Percentiles rank a stretch among this genome's conserved stretches.
Evolutionary conservation across 345 rosid species (phyloP).

Genomic region (Jatropha curcas): DNA sequence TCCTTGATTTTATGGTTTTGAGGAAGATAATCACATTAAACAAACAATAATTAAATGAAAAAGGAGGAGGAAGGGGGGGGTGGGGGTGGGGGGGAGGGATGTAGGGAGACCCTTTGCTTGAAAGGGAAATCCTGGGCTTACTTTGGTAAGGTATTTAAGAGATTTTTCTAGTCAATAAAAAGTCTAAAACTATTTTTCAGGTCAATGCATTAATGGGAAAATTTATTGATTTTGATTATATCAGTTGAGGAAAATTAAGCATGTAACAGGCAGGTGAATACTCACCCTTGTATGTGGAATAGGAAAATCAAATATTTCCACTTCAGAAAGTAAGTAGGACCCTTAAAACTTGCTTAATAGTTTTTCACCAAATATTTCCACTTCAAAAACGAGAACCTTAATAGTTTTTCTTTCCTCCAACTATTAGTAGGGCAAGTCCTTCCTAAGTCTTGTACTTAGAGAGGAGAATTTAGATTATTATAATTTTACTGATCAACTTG

Average conservation of each 20-base stretch:
- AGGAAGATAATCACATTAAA: not conserved
- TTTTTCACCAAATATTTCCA: too few relatives aligned
- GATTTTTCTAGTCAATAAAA: slow-evolving; percentile 19
- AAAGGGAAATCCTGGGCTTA: not conserved
- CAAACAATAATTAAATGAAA: not conserved
- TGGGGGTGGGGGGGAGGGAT: not conserved
- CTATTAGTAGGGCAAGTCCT: too few relatives aligned
- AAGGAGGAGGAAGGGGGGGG: not conserved
- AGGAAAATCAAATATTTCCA: too few relatives aligned
- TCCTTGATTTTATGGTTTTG: not conserved
- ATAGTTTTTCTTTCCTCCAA: too few relatives aligned
- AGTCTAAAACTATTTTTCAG: slow-evolving; percentile 2
- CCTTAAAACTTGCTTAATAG: too few relatives aligned
- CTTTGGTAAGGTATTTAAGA: not conserved
- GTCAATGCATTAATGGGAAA: slow-evolving; percentile 26
- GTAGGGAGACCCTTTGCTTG: too few relatives aligned
- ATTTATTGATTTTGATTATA: slow-evolving; percentile 30
- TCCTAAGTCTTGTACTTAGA: too few relatives aligned
- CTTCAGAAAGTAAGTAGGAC: too few relatives aligned
- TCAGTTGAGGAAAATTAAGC: slow-evolving; percentile 27
- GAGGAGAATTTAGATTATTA: too few relatives aligned
- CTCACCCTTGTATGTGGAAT: too few relatives aligned
- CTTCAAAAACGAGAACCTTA: too few relatives aligned
- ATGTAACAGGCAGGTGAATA: slow-evolving; percentile 10
- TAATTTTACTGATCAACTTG: too few relatives aligned